Evolutionary conservation across 1,284 basidiomycete genomes (phyloP).

Genomic region (Dichomitus squalens): DNA sequence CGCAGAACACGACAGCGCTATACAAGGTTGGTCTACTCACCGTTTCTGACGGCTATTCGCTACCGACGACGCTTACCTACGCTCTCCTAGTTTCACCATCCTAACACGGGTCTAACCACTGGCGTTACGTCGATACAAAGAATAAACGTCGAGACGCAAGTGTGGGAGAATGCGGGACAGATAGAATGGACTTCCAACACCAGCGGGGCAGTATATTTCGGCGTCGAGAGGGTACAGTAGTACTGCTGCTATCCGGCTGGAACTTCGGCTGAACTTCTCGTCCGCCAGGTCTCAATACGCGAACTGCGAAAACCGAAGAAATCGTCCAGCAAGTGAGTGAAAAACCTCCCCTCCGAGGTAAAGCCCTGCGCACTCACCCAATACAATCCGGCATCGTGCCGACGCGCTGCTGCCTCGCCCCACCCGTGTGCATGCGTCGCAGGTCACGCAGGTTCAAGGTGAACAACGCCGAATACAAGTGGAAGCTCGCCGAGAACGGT

Average conservation of each 20-base stretch:
- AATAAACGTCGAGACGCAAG: slow-evolving; percentile 44
- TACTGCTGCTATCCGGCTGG: neutral
- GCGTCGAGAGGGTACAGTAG: slow-evolving; percentile 45
- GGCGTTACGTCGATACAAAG: slow-evolving; percentile 53
- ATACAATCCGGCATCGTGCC: neutral
- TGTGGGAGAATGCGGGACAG: slow-evolving; percentile 54
- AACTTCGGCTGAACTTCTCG: neutral
- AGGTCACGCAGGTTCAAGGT: slow-evolving; percentile 61
- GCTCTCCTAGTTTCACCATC: slow-evolving; percentile 51
- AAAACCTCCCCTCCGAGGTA: neutral
- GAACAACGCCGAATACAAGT: slow-evolving; percentile 55
- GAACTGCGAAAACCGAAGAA: slow-evolving; percentile 55
- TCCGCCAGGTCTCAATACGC: slow-evolving; percentile 43
- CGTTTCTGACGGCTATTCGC: neutral
- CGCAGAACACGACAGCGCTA: slow-evolving; percentile 39
- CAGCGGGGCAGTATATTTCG: slow-evolving; percentile 51
- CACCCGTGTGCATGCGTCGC: neutral
- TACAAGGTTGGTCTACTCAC: slow-evolving; percentile 44
- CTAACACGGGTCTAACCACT: slow-evolving; percentile 44
- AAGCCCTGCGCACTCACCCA: neutral
- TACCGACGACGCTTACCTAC: neutral
- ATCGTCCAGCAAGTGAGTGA: slow-evolving; percentile 48
- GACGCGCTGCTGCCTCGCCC: neutral
- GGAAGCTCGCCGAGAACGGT: slow-evolving; percentile 53
- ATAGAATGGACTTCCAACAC: slow-evolving; percentile 52